These are phyloP conservation scores for Delonix regia DNA, from an alignment of 306 rosid species.

Conservation along the genomic window DNA sequence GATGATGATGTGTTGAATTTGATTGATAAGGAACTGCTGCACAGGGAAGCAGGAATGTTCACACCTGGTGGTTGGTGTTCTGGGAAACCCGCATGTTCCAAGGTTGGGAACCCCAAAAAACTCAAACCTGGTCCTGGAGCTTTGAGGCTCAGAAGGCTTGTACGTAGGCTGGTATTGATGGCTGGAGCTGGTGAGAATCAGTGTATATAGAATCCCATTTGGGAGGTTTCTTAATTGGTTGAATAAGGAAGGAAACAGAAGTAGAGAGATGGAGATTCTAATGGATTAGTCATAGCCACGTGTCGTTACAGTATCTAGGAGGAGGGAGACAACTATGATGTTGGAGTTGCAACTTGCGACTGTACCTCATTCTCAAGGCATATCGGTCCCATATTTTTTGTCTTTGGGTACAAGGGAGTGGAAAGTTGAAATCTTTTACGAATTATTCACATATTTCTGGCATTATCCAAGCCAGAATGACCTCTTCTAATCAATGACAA, in stretches of 20 bases:
- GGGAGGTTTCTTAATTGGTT: too few relatives aligned
- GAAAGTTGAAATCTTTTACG: neutral
- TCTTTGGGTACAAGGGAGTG: neutral
- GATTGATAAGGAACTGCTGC: slow-evolving; percentile 64
- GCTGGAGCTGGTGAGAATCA: slow-evolving; percentile 61
- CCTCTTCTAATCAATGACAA: neutral
- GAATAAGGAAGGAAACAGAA: neutral
- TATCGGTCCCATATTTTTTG: neutral
- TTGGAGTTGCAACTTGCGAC: too few relatives aligned
- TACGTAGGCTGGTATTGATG: slow-evolving; percentile 36
- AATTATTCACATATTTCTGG: neutral
- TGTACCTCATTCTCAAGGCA: neutral
- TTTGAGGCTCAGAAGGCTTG: slow-evolving; percentile 60
- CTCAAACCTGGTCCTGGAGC: slow-evolving; percentile 80
- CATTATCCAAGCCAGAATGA: neutral
- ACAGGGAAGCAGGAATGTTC: slow-evolving; percentile 52
- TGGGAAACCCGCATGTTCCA: slow-evolving; percentile 69
- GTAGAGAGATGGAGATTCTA: neutral
- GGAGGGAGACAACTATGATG: too few relatives aligned
- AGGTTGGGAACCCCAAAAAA: slow-evolving; percentile 68
- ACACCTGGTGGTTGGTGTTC: slow-evolving; percentile 94
- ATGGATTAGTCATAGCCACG: neutral
- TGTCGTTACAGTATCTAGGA: neutral
- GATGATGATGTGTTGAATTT: slow-evolving; percentile 65
- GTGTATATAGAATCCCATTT: slow-evolving; percentile 60